Evolutionary conservation across 2,329 filamentous ascomycete species (phyloP).

Genomic region (Alternaria burnsii): DNA sequence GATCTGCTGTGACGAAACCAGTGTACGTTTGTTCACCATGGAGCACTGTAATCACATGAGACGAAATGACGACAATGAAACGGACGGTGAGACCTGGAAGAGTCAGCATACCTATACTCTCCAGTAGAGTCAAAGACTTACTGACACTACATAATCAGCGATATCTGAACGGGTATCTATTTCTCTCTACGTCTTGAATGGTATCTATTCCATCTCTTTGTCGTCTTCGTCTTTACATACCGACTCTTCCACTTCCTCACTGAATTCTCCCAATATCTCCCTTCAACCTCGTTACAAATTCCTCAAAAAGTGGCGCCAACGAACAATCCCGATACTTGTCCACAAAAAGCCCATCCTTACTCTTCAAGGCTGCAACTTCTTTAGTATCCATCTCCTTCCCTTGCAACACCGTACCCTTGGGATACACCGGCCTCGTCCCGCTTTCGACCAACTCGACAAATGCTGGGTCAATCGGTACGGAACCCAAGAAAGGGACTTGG

Average conservation of each 20-base stretch:
- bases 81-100: not conserved
- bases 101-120: not conserved
- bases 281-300: conserved; percentile 66
- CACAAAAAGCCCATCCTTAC: conserved; percentile 61
- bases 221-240: too few relatives aligned
- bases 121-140: not conserved
- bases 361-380: conserved; percentile 18
- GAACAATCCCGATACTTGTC: conserved; percentile 79
- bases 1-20: not conserved
- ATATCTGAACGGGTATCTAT: not conserved
- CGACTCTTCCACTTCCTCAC: not conserved
- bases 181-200: not conserved
- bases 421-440: conserved; percentile 70
- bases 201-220: not conserved
- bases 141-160: not conserved
- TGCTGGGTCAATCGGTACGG: conserved; percentile 90
- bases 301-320: conserved; percentile 72
- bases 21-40: not conserved
- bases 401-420: conserved; percentile 66
- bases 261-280: conserved; percentile 36
- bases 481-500: conserved; percentile 81
- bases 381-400: conserved; percentile 42
- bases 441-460: conserved; percentile 90
- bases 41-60: not conserved
- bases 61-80: not conserved